phyloP scores from a whole-genome alignment of 1,284 basidiomycete genomes.

The Phylloboletellus chloephorus region DNA sequence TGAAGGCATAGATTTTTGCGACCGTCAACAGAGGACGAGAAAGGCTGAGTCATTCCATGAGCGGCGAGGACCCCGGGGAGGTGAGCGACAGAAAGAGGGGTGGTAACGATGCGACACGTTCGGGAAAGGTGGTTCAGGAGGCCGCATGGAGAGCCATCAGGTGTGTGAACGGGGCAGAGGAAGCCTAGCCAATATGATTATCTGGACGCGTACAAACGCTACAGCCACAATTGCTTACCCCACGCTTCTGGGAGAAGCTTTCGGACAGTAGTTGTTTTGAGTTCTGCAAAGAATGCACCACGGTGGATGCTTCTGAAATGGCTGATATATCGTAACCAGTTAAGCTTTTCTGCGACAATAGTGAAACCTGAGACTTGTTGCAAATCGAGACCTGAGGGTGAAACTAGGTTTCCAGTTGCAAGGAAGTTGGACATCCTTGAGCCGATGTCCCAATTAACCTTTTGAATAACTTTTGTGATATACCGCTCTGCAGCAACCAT shows the following conservation, averaged over 20 bases:
- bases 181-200: slow-evolving; percentile 56
- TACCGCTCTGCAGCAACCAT: slow-evolving; percentile 59
- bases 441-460: slow-evolving; percentile 91
- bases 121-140: slow-evolving; percentile 96
- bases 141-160: slow-evolving; percentile 97
- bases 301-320: slow-evolving; percentile 99
- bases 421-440: slow-evolving; percentile 90
- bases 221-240: slow-evolving; percentile 51
- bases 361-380: slow-evolving; percentile 98
- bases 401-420: slow-evolving; percentile 94
- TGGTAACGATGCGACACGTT: slow-evolving; percentile 88
- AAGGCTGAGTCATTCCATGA: slow-evolving; percentile 93
- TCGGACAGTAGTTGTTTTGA: slow-evolving; percentile 97
- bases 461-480: slow-evolving; percentile 71
- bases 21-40: slow-evolving; percentile 76
- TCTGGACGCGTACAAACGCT: slow-evolving; percentile 5
- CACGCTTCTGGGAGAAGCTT: slow-evolving; percentile 97
- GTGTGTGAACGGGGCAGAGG: slow-evolving; percentile 97
- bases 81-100: slow-evolving; percentile 69
- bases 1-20: slow-evolving; percentile 83
- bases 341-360: slow-evolving; percentile 97
- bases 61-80: slow-evolving; percentile 80
- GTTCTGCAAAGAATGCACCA: slow-evolving; percentile 98
- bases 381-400: slow-evolving; percentile 92
- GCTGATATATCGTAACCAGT: slow-evolving; percentile 97